Evolutionary conservation across 129 eudicot species (phyloP), one percentile per base, ranked within the genome.

Genomic region (Artemisia argyi): DNA sequence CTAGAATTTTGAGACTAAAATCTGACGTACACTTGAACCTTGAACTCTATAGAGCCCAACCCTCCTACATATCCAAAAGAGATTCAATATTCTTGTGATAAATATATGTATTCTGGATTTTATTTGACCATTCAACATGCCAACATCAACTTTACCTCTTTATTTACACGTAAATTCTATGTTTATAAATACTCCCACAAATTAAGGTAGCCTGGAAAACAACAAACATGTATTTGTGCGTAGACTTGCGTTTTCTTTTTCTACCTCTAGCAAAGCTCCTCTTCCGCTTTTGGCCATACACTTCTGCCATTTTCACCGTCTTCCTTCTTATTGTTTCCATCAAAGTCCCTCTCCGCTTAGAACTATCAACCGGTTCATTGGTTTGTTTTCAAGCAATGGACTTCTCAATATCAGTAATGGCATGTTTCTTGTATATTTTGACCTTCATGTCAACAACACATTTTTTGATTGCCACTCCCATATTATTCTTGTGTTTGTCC

Each of bases 291-390:
- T 28, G 39, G 1, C 39, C 7, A 1, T 47, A 11, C 61, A 17
- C 12, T n/a, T 76, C 59, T 24, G 13, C 35, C 71, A 55, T 76
- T 57, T 66, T 76, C 18, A 67, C 42, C 53, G 3, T 76, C n/a
- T 17, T 57, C 58, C 39, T 57, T 56, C 68, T 76, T 24, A 46
- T 56, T 24, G 73, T 67, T 76, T 57, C 80, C 73, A 57, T 66
- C 35, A 76, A 76, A 66, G 13, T 76, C 17, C n/a, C 35, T 14
- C 2, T 75, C 10, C 13, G 7, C 24, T 26, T 47, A 26, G 9
- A 75, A 16, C 35, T 46, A 1, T 18, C 59, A 13, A 5, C 12
- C 46, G 7, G 26, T 63, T 64, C 35, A 39, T 12, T 57, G 22
- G 7, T 67, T 2, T 16, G 53, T 17, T 46, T 75, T 59, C 61